phyloP scores from a whole-genome alignment of 140 eudicot species.

The Senecio squalidus region DNA sequence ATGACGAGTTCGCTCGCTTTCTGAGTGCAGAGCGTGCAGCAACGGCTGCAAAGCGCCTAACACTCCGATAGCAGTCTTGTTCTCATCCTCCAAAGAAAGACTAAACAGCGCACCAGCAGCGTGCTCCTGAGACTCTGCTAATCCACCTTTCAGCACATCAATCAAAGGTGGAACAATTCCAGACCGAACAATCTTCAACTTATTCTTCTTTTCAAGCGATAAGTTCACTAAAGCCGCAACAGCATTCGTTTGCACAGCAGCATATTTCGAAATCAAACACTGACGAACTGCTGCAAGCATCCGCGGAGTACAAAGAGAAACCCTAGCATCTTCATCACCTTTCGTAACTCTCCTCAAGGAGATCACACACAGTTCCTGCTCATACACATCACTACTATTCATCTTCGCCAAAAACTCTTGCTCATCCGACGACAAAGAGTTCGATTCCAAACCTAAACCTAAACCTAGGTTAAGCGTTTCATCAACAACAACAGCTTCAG shows the following conservation, averaged over 20 bases:
- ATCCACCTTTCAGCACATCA: slow-evolving; percentile 62
- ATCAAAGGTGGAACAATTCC: slow-evolving; percentile 67
- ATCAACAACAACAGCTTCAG: slow-evolving; percentile 41
- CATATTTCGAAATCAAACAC: slow-evolving; percentile 49
- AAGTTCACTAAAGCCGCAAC: slow-evolving; percentile 73
- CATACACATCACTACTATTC: slow-evolving; percentile 52
- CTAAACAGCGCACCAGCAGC: slow-evolving; percentile 89
- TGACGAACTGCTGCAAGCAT: slow-evolving; percentile 39
- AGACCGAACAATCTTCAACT: slow-evolving; percentile 69
- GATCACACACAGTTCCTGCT: slow-evolving; percentile 64
- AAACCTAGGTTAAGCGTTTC: slow-evolving; percentile 25
- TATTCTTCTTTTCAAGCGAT: slow-evolving; percentile 65
- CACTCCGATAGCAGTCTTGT: slow-evolving; percentile 82
- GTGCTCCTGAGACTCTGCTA: slow-evolving; percentile 62
- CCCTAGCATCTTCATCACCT: slow-evolving; percentile 50
- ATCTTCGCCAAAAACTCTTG: slow-evolving; percentile 30
- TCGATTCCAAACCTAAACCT: too few relatives aligned
- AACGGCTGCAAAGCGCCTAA: slow-evolving; percentile 83
- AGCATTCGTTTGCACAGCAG: slow-evolving; percentile 66
- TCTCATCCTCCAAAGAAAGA: slow-evolving; percentile 63
- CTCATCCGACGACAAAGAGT: slow-evolving; percentile 39
- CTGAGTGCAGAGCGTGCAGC: slow-evolving; percentile 58
- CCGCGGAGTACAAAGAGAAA: slow-evolving; percentile 55
- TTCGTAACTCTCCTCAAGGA: slow-evolving; percentile 53
- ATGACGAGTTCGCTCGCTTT: slow-evolving; percentile 61